A percentile compares a stretch with the other conserved stretches of the same genome.
Conservation (phyloP, 768 basidiomycete genomes). For the Clathrus columnatus region DNA sequence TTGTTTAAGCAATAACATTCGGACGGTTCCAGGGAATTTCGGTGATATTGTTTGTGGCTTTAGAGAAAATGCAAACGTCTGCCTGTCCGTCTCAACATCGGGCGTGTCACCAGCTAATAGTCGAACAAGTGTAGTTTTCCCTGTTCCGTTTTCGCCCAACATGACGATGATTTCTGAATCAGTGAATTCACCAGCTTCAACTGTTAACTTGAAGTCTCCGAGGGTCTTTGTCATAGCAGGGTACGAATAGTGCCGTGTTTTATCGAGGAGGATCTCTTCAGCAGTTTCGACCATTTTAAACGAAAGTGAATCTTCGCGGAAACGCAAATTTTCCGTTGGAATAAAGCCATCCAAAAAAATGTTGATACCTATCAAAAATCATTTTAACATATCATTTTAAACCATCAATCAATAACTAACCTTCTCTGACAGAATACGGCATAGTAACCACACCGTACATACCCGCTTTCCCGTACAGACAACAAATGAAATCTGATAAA, state of each 20-base stretch:
- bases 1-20: constrained; percentile 87
- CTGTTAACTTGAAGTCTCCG: constrained; percentile 90
- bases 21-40: constrained; percentile 94
- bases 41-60: constrained; percentile 99
- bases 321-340: constrained; percentile 96
- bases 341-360: constrained; percentile 99
- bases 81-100: constrained; percentile 74
- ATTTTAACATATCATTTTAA: neutral
- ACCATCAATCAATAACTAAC: constrained; percentile 32
- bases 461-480: constrained; percentile 92
- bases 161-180: constrained; percentile 99
- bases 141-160: constrained; percentile 98
- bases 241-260: constrained; percentile 85
- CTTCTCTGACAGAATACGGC: constrained; percentile 97
- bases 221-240: constrained; percentile 97
- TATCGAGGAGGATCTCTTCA: constrained; percentile 80
- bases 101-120: constrained; percentile 89
- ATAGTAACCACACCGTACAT: constrained; percentile 99
- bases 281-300: constrained; percentile 98
- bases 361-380: constrained; percentile 69
- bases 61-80: constrained; percentile 79
- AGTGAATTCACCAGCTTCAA: constrained; percentile 86
- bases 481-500: constrained; percentile 96
- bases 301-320: constrained; percentile 89
- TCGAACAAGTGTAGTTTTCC: constrained; percentile 97